A percentile compares a stretch with the other conserved stretches of the same genome.
Conservation (phyloP, 2,329 filamentous ascomycete genomes). For the Sclerotinia nivalis region DNA sequence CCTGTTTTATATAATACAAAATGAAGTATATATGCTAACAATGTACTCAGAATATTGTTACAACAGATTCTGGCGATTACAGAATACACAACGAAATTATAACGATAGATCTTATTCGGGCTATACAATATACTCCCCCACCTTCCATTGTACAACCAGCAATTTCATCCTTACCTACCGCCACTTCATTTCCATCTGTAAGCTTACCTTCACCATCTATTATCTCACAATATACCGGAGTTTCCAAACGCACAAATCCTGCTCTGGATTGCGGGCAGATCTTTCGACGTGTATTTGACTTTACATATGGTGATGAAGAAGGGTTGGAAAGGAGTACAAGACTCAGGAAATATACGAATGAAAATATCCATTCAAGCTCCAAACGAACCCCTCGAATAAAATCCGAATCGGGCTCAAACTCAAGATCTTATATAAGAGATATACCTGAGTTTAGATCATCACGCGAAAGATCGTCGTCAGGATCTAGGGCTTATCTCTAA, state of each 20-base stretch:
- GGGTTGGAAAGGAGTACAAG: background rate
- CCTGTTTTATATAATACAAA: too few species aligned
- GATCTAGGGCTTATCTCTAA: background rate
- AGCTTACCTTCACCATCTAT: background rate
- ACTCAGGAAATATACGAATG: background rate
- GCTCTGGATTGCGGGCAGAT: background rate
- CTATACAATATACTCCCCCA: too few species aligned
- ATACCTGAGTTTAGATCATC: background rate
- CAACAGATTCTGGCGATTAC: too few species aligned
- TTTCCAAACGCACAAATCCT: background rate
- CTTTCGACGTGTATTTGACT: background rate
- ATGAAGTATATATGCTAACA: too few species aligned
- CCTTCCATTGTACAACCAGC: background rate
- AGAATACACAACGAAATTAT: too few species aligned
- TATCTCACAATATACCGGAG: background rate
- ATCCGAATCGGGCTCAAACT: background rate
- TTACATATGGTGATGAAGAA: background rate
- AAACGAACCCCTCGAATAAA: background rate
- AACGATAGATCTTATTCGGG: too few species aligned
- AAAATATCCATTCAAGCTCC: background rate
- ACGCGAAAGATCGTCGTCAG: background rate
- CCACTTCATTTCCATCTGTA: background rate
- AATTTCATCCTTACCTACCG: background rate
- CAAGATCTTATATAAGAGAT: background rate
- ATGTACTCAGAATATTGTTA: too few species aligned